Evolutionary conservation across 2,329 filamentous ascomycete species (phyloP), one percentile per base, ranked within the genome.

Genomic region (Penicillium sp.): DNA sequence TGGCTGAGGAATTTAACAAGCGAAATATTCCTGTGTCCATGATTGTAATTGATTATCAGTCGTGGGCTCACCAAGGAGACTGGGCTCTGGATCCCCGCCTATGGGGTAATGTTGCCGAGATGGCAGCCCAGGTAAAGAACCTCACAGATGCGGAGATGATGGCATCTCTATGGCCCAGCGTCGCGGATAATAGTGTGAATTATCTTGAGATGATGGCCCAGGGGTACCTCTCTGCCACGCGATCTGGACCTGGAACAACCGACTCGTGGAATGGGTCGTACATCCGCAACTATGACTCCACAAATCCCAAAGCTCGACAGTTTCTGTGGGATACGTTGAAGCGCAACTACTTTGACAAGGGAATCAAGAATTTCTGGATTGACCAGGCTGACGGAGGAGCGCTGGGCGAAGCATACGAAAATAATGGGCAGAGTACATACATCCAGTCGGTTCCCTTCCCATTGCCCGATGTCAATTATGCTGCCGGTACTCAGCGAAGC

Each of bases 91-190:
- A 89, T 60, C 71, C 78, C 0, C 78, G 74, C 0, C 86, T 82
- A 58, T 87, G 84, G 84, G 85, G 85, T 0, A 82, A 88, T 64
- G 84, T 84, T n/a, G 74, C 82, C 21, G 81, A 80, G 2, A 88
- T 88, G 86, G 75, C 87, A 11, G 71, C 75, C 19, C 83, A 87
- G 65, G 76, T 88, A 0, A 77, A 81, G 43, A 73, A 78, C 0
- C 68, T 88, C 60, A 76, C 72, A 1, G 70, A 77, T 0, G 81
- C 87, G 33, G 84, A 88, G 64, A 77, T 87, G 24, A 87, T 88
- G 84, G 83, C 87, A 0, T 87, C 84, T 0, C 82, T 88, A 54
- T 88, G 86, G 86, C 86, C 86, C 0, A 87, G 84, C 0, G 84
- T 88, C 0, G 82, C 87, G 42, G 76, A 78, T 10, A 64, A 70